Percentiles rank a stretch among this genome's conserved stretches.
Conservation (phyloP, 176 grass and related monocot species). For the Cenchrus purpureus region DNA sequence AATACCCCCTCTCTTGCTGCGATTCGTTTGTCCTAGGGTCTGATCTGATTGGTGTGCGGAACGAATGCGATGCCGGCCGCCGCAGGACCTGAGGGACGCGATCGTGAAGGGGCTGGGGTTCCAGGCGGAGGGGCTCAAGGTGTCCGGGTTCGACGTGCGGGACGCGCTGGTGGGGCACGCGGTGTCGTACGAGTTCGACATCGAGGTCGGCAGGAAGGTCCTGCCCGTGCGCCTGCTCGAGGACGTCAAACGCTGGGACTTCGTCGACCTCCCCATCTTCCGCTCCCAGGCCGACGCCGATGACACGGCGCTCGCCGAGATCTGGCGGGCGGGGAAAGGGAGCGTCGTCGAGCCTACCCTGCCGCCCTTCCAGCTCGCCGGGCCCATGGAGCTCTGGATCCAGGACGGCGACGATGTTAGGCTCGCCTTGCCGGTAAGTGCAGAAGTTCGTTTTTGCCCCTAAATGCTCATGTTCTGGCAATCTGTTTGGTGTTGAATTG, state of each 20-base stretch:
- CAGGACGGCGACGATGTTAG: slow-evolving; percentile 83
- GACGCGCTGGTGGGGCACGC: slow-evolving; percentile 84
- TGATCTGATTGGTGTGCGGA: neutral
- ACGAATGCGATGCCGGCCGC: neutral
- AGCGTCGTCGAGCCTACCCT: slow-evolving; percentile 48
- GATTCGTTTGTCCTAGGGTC: neutral
- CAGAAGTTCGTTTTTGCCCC: neutral
- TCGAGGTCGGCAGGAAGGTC: slow-evolving; percentile 74
- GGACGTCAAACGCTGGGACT: slow-evolving; percentile 80
- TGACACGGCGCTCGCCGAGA: slow-evolving; percentile 66
- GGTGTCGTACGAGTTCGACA: slow-evolving; percentile 83
- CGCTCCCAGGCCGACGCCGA: slow-evolving; percentile 48
- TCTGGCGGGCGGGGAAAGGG: slow-evolving; percentile 28
- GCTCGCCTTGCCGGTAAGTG: slow-evolving; percentile 76
- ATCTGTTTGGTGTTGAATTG: neutral
- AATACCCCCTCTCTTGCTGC: neutral
- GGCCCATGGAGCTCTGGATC: slow-evolving; percentile 94
- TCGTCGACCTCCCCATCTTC: slow-evolving; percentile 79
- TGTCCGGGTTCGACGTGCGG: slow-evolving; percentile 84
- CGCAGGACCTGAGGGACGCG: slow-evolving; percentile 82
- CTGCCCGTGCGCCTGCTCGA: slow-evolving; percentile 82
- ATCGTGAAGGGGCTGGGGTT: slow-evolving; percentile 76
- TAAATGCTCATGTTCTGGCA: neutral
- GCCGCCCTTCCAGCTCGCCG: slow-evolving; percentile 81
- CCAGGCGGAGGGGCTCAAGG: slow-evolving; percentile 70